Evolutionary conservation across 306 rosid species (phyloP).

Genomic region (Elaeagnus macrophylla): DNA sequence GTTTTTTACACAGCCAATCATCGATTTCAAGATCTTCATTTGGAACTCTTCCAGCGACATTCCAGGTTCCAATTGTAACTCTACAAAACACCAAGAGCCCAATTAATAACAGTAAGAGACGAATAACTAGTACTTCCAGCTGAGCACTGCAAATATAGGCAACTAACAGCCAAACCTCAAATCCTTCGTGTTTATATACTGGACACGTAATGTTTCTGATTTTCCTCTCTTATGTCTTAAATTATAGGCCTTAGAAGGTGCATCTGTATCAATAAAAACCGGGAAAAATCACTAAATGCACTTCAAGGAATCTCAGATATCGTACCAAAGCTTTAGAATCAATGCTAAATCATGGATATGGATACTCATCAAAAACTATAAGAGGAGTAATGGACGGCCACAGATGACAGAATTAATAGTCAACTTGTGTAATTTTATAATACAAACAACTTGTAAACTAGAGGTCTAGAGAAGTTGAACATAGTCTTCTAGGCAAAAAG

Average conservation of each 20-base stretch:
- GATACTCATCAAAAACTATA: too few species aligned
- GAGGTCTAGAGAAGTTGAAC: too few species aligned
- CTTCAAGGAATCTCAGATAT: neutral
- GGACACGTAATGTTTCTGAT: constrained; percentile 89
- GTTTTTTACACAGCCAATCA: constrained; percentile 70
- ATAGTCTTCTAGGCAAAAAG: too few species aligned
- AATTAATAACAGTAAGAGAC: constrained; percentile 18
- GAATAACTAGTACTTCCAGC: constrained; percentile 11
- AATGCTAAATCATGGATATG: too few species aligned
- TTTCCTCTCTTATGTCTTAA: constrained; percentile 75
- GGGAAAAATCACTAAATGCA: neutral
- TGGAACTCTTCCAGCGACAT: constrained; percentile 89
- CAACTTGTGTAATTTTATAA: too few species aligned
- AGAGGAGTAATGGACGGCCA: too few species aligned
- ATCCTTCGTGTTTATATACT: constrained; percentile 87
- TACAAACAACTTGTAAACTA: too few species aligned
- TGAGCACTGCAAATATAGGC: constrained; percentile 12
- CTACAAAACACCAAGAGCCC: constrained; percentile 37
- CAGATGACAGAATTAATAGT: too few species aligned
- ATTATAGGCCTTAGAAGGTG: constrained; percentile 32
- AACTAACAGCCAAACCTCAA: constrained; percentile 50
- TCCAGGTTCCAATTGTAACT: constrained; percentile 83
- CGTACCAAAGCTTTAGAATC: too few species aligned
- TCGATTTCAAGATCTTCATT: constrained; percentile 61
- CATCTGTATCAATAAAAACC: constrained; percentile 40